Evolutionary conservation across 441 rosid species (phyloP).

Genomic region (Kokia cookei): DNA sequence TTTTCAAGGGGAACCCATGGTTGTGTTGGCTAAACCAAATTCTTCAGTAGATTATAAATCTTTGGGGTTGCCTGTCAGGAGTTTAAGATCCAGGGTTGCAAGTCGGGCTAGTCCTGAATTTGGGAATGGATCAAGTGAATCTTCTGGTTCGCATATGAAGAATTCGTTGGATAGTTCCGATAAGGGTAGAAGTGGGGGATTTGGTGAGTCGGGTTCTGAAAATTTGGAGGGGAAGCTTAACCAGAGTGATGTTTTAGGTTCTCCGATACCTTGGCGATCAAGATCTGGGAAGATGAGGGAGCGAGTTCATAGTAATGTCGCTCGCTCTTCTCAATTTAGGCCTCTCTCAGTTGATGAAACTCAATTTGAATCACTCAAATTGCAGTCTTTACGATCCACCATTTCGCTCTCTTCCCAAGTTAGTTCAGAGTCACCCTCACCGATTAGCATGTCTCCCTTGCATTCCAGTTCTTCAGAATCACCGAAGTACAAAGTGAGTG

Average conservation of each 20-base stretch:
- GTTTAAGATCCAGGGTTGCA: slow-evolving; percentile 34
- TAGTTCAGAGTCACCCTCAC: slow-evolving; percentile 37
- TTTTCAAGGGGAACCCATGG: slow-evolving; percentile 46
- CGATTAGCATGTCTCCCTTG: slow-evolving; percentile 36
- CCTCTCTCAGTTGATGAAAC: slow-evolving; percentile 58
- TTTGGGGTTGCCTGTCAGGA: slow-evolving; percentile 74
- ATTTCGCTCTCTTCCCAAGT: slow-evolving; percentile 30
- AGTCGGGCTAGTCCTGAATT: slow-evolving; percentile 15
- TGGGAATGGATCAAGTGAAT: slow-evolving; percentile 20
- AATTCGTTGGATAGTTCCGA: slow-evolving; percentile 16
- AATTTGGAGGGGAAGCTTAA: slow-evolving; percentile 29
- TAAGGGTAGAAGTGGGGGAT: slow-evolving; percentile 16
- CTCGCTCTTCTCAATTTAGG: slow-evolving; percentile 34
- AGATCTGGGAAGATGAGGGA: slow-evolving; percentile 36
- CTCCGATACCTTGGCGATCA: slow-evolving; percentile 30
- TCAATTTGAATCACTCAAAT: slow-evolving; percentile 33
- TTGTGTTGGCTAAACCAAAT: slow-evolving; percentile 47
- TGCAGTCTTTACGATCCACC: slow-evolving; percentile 37
- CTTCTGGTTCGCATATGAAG: slow-evolving; percentile 28
- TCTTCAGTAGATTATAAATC: slow-evolving; percentile 29
- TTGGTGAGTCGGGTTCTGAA: slow-evolving; percentile 22
- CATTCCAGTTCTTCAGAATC: slow-evolving; percentile 35
- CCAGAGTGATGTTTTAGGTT: slow-evolving; percentile 24
- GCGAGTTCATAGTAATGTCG: background rate
- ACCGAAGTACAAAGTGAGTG: slow-evolving; percentile 33